Evolutionary conservation across 2,329 filamentous ascomycete species (phyloP).

Genomic region (Arthrobotrys musiformis): DNA sequence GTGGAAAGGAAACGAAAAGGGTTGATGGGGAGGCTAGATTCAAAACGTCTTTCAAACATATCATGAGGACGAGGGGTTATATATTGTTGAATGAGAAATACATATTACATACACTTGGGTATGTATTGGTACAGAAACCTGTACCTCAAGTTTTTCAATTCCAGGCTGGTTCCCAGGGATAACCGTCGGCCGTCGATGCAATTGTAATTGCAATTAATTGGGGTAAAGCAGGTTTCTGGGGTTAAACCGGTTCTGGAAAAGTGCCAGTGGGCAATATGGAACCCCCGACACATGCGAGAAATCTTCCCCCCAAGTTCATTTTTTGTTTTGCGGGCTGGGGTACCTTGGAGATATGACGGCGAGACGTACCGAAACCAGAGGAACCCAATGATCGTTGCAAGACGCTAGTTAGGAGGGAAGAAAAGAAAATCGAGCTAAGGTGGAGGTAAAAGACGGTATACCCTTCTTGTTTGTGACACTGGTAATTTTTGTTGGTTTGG

Average conservation of each 20-base stretch:
- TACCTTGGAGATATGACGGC: constrained; percentile 40
- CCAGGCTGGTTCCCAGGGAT: constrained; percentile 3
- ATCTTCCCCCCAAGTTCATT: constrained; percentile 14
- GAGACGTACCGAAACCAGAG: constrained; percentile 54
- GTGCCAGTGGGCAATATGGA: constrained; percentile 16
- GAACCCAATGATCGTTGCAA: not conserved
- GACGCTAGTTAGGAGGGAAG: constrained; percentile 20
- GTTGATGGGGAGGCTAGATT: constrained; percentile 19
- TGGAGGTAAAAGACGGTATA: not conserved
- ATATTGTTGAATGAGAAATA: constrained; percentile 5
- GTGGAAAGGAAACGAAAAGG: constrained; percentile 21
- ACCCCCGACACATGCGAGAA: constrained; percentile 35
- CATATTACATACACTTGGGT: not conserved
- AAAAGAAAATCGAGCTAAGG: not conserved
- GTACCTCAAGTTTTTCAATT: constrained; percentile 1
- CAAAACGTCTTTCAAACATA: constrained; percentile 49
- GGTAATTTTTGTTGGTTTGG: constrained; percentile 18
- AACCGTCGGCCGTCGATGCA: constrained; percentile 27
- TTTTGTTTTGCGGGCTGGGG: constrained; percentile 28
- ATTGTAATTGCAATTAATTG: not conserved
- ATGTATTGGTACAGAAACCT: not conserved
- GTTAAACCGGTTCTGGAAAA: constrained; percentile 44
- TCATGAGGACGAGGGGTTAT: constrained; percentile 3
- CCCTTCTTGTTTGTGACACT: constrained; percentile 10
- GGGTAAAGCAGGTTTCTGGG: not conserved